Evolutionary conservation across 305 asterid genomes (phyloP).

Genomic region (Rubia occidens): DNA sequence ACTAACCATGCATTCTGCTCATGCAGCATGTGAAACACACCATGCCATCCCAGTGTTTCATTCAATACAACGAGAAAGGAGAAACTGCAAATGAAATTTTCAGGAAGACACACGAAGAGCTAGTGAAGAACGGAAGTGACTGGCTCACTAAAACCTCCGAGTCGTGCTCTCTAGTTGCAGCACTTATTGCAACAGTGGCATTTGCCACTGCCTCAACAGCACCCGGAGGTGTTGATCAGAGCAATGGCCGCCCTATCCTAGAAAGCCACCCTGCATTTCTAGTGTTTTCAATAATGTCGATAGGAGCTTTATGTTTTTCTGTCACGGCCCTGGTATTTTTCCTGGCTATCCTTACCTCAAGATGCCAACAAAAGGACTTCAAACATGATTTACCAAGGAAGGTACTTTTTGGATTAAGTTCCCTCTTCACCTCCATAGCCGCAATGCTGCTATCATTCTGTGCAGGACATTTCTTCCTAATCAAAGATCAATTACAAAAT

Average conservation of each 20-base stretch:
- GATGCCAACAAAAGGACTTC: slow-evolving; percentile 35
- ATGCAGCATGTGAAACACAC: slow-evolving; percentile 42
- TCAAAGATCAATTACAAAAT: slow-evolving; percentile 14
- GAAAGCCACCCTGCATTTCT: slow-evolving; percentile 20
- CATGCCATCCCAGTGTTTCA: slow-evolving; percentile 21
- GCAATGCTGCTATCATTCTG: slow-evolving; percentile 30
- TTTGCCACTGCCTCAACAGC: slow-evolving; percentile 43
- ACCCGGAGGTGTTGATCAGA: slow-evolving; percentile 36
- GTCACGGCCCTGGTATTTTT: slow-evolving; percentile 43
- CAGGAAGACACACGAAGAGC: slow-evolving; percentile 22
- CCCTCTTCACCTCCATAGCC: slow-evolving; percentile 28
- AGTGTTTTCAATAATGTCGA: slow-evolving; percentile 30
- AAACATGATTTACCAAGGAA: slow-evolving; percentile 30
- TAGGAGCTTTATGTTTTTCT: slow-evolving; percentile 39
- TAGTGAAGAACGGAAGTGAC: slow-evolving; percentile 26
- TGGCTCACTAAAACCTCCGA: slow-evolving; percentile 51
- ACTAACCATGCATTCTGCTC: not conserved
- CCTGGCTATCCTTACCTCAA: slow-evolving; percentile 43
- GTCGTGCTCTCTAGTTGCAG: slow-evolving; percentile 48
- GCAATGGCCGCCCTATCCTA: slow-evolving; percentile 23
- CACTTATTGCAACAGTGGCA: slow-evolving; percentile 52
- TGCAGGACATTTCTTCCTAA: slow-evolving; percentile 29
- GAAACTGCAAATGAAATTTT: slow-evolving; percentile 37
- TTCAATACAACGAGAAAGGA: slow-evolving; percentile 27
- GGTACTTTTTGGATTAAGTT: slow-evolving; percentile 29